These are phyloP conservation scores for Physcomitrium patens DNA, from an alignment of 225 moss, liverwort and hornwort genomes.

Conservation along the genomic window DNA sequence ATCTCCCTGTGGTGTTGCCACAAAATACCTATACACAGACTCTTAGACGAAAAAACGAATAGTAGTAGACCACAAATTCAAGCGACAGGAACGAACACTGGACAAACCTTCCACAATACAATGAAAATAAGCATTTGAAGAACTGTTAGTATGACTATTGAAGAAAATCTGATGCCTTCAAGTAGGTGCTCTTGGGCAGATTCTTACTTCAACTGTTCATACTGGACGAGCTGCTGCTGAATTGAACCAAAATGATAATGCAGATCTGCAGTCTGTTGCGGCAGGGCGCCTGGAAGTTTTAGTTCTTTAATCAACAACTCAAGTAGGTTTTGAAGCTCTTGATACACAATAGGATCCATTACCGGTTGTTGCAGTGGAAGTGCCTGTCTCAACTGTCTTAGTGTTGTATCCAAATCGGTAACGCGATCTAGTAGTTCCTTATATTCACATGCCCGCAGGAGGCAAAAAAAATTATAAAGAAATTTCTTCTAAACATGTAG, in stretches of 20 bases:
- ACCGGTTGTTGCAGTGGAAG: conserved; percentile 37
- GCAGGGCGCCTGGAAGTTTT: too few species aligned
- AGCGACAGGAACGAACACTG: conserved; percentile 9
- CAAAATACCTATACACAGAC: conserved; percentile 40
- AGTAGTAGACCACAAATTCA: conserved; percentile 1
- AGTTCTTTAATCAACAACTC: too few species aligned
- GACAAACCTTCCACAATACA: conserved; percentile 28
- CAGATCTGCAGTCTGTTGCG: too few species aligned
- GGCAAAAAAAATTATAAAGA: conserved; percentile 72
- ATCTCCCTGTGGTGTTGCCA: conserved; percentile 37
- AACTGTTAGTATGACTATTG: conserved; percentile 10
- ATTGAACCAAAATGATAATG: too few species aligned
- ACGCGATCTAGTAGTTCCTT: conserved; percentile 73
- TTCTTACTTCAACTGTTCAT: conserved; percentile 49
- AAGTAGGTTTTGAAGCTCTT: conserved; percentile 65
- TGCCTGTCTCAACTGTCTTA: conserved; percentile 56
- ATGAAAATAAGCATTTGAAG: neutral
- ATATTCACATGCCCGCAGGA: conserved; percentile 85
- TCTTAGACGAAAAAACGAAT: conserved; percentile 16
- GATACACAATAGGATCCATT: conserved; percentile 46
- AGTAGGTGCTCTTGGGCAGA: neutral
- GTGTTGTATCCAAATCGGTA: conserved; percentile 58
- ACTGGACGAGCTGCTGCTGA: too few species aligned
- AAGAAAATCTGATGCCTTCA: conserved; percentile 3
- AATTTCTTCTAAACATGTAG: conserved; percentile 92